A percentile compares a stretch with the other conserved stretches of the same genome.
Conservation (phyloP, 2,329 filamentous ascomycete species). For the Penicillium capsulatum region DNA sequence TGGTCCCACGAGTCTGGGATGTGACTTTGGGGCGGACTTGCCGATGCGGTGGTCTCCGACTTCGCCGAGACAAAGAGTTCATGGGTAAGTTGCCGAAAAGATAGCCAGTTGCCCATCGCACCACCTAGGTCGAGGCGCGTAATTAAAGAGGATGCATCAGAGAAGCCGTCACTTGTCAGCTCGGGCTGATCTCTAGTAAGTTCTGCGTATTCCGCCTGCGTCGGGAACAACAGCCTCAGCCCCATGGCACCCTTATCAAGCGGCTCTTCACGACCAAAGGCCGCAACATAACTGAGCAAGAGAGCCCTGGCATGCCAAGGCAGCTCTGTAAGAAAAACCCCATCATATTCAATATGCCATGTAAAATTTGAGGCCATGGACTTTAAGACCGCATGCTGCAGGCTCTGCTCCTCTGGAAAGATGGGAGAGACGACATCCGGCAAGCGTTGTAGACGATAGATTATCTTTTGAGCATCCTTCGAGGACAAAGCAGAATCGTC, state of each 20-base stretch:
- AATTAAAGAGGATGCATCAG: constrained; percentile 40
- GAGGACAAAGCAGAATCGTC: constrained; percentile 2
- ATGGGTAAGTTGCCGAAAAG: constrained; percentile 45
- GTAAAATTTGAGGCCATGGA: constrained; percentile 55
- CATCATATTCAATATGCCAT: constrained; percentile 55
- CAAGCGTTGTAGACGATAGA: constrained; percentile 37
- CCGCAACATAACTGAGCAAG: constrained; percentile 54
- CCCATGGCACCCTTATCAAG: constrained; percentile 41
- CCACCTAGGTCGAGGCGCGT: constrained; percentile 51
- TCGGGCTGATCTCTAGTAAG: constrained; percentile 7
- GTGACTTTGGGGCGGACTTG: constrained; percentile 8
- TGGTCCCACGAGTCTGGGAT: constrained; percentile 44
- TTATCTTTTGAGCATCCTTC: constrained; percentile 11
- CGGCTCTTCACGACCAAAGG: constrained; percentile 44
- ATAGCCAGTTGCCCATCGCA: constrained; percentile 48
- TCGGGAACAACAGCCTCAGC: constrained; percentile 50
- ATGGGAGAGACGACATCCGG: constrained; percentile 39
- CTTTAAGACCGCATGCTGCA: constrained; percentile 52
- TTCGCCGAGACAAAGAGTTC: constrained; percentile 38
- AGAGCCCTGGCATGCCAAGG: constrained; percentile 50
- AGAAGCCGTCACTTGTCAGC: constrained; percentile 2
- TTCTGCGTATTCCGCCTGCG: constrained; percentile 7
- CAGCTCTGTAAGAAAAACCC: constrained; percentile 50
- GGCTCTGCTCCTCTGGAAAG: constrained; percentile 39
- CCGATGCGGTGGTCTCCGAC: background rate